Evolutionary conservation across 2,329 filamentous ascomycete genomes (phyloP), one percentile per base, ranked within the genome.

Genomic region (Ceratocystis destructans): DNA sequence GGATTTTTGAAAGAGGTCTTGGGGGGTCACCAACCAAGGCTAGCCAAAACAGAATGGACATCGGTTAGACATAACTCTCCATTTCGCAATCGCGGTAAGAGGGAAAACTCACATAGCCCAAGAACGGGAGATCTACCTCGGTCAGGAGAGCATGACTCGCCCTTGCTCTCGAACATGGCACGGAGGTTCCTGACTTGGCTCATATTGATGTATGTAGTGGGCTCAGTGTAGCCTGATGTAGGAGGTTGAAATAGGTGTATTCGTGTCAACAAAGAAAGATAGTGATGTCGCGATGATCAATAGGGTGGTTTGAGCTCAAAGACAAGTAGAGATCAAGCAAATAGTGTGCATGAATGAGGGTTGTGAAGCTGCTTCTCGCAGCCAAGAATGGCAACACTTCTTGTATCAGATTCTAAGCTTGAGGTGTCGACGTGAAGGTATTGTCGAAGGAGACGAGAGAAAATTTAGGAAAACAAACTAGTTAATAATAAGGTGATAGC

Each of bases 131-230:
- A 87, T 74, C 87, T 81, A 69, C 87, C 88, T 77, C 87, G 81
- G 69, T 87, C 86, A 17, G 85, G 84, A 70, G 85, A 82, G 62
- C 62, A 8, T 2, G 50, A 25, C n/a, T 66, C 64, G 74, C 81
- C 83, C 76, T 84, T 88, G 74, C 85, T 84, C 79, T 92, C 88
- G 74, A 91, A 91, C 82, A 89, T 90, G 73, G 88, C 88, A 71
- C 87, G 82, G 70, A 92, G 83, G 77, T 88, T 89, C 77, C 81
- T 86, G 72, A 89, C 87, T 72, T 83, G 85, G 73, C 85, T 85
- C 82, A 85, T 85, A 72, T 74, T 78, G 75, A 76, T 75, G 71
- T 75, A 69, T 45, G 44, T 31, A 3, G 53, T n/a, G 7, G 25
- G 37, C 59, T 55, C 28, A 20, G 33, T 41, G 31, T n/a, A 69